A percentile compares a stretch with the other conserved stretches of the same genome.
phyloP scores from a whole-genome alignment of 2,329 filamentous ascomycete species.

The Xenosphaeropsis pyriputrescens region DNA sequence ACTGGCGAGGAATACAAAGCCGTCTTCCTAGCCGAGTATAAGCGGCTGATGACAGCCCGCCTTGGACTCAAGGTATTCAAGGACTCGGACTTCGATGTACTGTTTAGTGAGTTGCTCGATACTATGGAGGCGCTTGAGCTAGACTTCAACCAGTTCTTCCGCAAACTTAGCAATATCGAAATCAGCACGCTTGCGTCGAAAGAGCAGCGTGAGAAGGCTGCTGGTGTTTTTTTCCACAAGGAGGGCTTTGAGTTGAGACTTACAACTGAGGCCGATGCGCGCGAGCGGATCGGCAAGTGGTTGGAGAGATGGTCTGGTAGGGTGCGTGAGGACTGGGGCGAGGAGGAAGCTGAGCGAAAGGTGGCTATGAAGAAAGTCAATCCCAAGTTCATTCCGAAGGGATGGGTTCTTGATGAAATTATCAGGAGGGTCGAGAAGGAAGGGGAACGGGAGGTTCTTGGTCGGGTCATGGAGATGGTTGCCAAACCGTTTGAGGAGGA shows the following conservation, averaged over 20 bases:
- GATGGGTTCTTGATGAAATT: conserved; percentile 88
- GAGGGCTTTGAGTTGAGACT: conserved; percentile 47
- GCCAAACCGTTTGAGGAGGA: conserved; percentile 71
- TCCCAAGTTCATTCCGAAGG: conserved; percentile 80
- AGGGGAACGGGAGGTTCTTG: conserved; percentile 65
- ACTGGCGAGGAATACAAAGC: conserved; percentile 78
- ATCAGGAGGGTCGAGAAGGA: conserved; percentile 80
- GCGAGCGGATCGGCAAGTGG: conserved; percentile 61
- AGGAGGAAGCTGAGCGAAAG: conserved; percentile 48
- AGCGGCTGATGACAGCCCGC: conserved; percentile 64
- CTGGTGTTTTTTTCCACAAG: conserved; percentile 64
- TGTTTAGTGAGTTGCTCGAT: conserved; percentile 76
- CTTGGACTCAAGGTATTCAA: conserved; percentile 60
- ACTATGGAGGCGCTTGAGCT: conserved; percentile 68
- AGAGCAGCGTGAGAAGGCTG: conserved; percentile 45
- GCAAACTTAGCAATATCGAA: conserved; percentile 53
- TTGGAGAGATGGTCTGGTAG: conserved; percentile 63
- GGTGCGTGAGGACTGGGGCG: conserved; percentile 62
- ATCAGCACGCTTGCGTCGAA: conserved; percentile 49
- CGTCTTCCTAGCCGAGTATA: conserved; percentile 82
- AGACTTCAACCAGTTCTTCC: conserved; percentile 92
- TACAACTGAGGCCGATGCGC: conserved; percentile 46
- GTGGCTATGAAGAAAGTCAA: conserved; percentile 73
- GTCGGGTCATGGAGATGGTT: conserved; percentile 68
- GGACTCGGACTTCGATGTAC: conserved; percentile 59